Conservation (phyloP, 495 filamentous ascomycete species). For the Umbilicaria muhlenbergii region DNA sequence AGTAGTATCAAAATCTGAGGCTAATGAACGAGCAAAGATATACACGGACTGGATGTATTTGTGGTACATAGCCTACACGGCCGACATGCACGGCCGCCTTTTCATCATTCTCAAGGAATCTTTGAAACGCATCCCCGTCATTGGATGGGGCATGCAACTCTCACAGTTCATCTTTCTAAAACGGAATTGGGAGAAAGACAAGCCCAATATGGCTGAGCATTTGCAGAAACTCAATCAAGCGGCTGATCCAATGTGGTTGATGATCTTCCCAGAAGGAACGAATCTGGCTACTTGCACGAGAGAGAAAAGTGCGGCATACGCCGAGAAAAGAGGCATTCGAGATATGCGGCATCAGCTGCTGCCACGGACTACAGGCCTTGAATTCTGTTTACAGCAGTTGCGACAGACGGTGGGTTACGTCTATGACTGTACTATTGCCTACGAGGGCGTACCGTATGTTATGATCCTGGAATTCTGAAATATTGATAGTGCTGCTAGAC, state of each 20-base stretch:
- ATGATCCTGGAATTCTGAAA: not conserved
- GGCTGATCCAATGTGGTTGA: conserved; percentile 70
- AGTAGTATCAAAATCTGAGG: not conserved
- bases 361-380: conserved; percentile 60
- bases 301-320: conserved; percentile 47
- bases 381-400: conserved; percentile 60
- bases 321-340: conserved; percentile 47
- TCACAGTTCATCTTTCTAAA: conserved; percentile 76
- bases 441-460: conserved; percentile 52
- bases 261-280: conserved; percentile 75
- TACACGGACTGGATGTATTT: conserved; percentile 84
- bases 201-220: conserved; percentile 49
- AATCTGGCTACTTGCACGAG: conserved; percentile 55
- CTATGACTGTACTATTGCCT: conserved; percentile 58
- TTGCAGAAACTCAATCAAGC: conserved; percentile 47
- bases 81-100: conserved; percentile 62
- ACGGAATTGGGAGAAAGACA: conserved; percentile 66
- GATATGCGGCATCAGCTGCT: conserved; percentile 55
- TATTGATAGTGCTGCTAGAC: not conserved
- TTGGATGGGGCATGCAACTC: conserved; percentile 70
- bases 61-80: conserved; percentile 75
- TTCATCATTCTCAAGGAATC: conserved; percentile 79
- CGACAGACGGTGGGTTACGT: conserved; percentile 57
- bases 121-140: conserved; percentile 56
- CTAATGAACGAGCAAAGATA: conserved; percentile 26